Conservation (phyloP, 352 stramenopile genomes). For the Globisporangium spinosum region DNA sequence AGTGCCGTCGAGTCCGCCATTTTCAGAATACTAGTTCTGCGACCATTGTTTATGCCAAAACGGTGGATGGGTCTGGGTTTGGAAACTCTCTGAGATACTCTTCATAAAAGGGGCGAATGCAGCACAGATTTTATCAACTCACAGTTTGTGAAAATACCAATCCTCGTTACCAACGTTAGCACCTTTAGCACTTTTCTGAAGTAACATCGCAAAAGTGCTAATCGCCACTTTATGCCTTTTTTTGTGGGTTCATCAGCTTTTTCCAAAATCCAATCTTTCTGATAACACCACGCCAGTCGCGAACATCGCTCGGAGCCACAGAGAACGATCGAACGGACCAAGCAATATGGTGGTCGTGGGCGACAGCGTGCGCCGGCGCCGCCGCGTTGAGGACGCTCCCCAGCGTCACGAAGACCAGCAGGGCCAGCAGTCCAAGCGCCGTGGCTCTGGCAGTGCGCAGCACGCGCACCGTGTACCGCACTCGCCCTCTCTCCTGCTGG, state of each 20-base stretch:
- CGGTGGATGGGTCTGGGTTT: background rate
- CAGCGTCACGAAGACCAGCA: background rate
- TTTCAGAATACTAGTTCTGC: conserved; percentile 1
- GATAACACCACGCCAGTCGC: no score
- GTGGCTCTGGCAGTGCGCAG: conserved; percentile 1
- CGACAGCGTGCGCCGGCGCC: conserved; percentile 12
- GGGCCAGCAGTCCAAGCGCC: background rate
- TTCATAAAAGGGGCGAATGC: no score
- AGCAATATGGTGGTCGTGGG: background rate
- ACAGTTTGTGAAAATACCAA: no score
- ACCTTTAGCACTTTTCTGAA: no score
- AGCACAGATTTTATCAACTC: no score
- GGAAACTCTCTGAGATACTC: background rate
- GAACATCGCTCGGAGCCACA: background rate
- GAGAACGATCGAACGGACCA: background rate
- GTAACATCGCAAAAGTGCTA: no score
- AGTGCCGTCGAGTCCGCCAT: conserved; percentile 26
- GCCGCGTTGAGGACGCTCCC: background rate
- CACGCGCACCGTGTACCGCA: conserved; percentile 12
- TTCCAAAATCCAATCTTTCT: no score
- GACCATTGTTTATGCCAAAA: background rate
- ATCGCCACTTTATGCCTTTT: no score
- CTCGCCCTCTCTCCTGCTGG: conserved; percentile 26
- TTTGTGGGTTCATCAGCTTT: no score
- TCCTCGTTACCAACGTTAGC: no score